Conservation (phyloP, 495 filamentous ascomycete genomes). For the Chlorociboria aeruginascens region DNA sequence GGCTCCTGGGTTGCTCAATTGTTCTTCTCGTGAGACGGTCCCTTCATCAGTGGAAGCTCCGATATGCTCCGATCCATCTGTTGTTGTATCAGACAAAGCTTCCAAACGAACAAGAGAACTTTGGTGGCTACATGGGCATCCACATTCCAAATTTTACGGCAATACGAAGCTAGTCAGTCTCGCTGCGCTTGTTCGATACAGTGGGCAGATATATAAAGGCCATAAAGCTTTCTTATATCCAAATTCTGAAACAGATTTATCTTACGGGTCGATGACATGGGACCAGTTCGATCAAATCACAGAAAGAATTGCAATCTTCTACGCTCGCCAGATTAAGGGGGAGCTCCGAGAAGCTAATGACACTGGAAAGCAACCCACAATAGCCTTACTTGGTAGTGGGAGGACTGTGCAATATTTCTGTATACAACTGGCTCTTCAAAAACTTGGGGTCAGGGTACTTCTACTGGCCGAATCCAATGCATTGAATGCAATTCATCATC, state of each 20-base stretch:
- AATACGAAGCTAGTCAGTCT: slow-evolving; percentile 16
- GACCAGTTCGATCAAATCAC: slow-evolving; percentile 18
- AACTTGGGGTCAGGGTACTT: slow-evolving; percentile 17
- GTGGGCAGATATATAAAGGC: slow-evolving; percentile 10
- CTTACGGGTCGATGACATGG: slow-evolving; percentile 17
- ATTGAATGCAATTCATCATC: slow-evolving; percentile 9
- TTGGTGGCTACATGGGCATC: slow-evolving; percentile 19
- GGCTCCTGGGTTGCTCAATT: slow-evolving; percentile 9
- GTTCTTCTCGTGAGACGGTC: neutral
- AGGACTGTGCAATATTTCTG: slow-evolving; percentile 17
- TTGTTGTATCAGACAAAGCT: slow-evolving; percentile 11
- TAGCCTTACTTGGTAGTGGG: slow-evolving; percentile 16
- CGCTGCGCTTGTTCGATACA: slow-evolving; percentile 15
- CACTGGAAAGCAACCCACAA: slow-evolving; percentile 14
- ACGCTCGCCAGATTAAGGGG: slow-evolving; percentile 5
- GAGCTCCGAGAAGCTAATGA: slow-evolving; percentile 12
- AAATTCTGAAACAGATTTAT: neutral
- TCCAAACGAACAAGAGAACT: slow-evolving; percentile 12
- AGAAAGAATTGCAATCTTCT: slow-evolving; percentile 11
- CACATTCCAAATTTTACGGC: slow-evolving; percentile 18
- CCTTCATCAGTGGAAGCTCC: neutral
- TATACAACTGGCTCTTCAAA: slow-evolving; percentile 18
- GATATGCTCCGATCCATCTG: slow-evolving; percentile 16
- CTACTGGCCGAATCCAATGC: slow-evolving; percentile 18
- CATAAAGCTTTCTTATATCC: slow-evolving; percentile 17